Evolutionary conservation across 192 early-diverging fungal genomes (phyloP).

Genomic region (Backusella psychrophila): DNA sequence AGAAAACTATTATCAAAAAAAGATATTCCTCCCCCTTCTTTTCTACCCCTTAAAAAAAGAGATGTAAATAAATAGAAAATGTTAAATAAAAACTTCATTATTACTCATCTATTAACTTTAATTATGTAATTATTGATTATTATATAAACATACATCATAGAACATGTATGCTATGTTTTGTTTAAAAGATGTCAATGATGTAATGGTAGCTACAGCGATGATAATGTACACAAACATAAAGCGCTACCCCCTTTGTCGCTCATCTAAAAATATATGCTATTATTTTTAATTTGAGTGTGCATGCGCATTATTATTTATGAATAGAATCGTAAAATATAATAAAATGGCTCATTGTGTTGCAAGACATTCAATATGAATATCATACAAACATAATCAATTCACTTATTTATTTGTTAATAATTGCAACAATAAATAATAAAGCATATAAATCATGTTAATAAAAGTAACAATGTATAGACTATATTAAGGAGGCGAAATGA

Average conservation of each 20-base stretch:
- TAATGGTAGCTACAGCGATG: neutral
- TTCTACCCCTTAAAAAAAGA: neutral
- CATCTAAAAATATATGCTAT: neutral
- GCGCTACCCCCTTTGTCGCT: neutral
- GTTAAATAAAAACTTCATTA: neutral
- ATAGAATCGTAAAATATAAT: neutral
- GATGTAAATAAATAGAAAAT: neutral
- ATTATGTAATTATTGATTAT: neutral
- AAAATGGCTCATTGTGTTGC: too few species aligned
- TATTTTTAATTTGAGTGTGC: neutral
- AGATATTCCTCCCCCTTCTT: neutral
- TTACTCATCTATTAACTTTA: neutral
- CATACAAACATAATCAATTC: neutral
- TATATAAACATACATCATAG: neutral
- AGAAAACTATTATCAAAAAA: neutral
- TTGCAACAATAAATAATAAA: neutral
- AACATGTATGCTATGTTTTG: neutral
- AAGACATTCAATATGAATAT: neutral
- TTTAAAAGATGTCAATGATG: neutral
- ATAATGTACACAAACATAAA: neutral
- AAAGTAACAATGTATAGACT: neutral
- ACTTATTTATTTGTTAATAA: neutral
- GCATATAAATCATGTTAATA: neutral
- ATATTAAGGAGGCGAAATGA: neutral
- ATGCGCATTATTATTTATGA: neutral